Evolutionary conservation across 2,329 filamentous ascomycete species (phyloP).

Genomic region (Xylariaceae sp.): DNA sequence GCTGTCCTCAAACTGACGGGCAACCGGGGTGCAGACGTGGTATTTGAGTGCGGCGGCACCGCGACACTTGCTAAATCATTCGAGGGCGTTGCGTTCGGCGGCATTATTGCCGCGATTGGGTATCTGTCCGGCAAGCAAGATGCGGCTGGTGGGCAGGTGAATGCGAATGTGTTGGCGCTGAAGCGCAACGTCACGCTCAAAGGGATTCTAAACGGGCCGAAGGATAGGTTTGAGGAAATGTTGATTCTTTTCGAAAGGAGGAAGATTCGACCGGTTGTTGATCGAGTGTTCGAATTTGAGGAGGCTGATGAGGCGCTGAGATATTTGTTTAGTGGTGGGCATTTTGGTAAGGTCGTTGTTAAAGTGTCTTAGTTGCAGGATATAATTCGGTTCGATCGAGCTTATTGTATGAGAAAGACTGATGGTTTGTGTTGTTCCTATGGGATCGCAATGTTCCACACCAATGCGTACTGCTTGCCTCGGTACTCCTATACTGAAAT

Average conservation of each 20-base stretch:
- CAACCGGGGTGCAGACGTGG: slow-evolving; percentile 48
- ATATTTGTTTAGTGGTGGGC: slow-evolving; percentile 50
- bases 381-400: too few relatives aligned
- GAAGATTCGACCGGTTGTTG: slow-evolving; percentile 46
- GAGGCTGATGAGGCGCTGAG: slow-evolving; percentile 49
- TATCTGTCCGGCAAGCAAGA: slow-evolving; percentile 49
- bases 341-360: slow-evolving; percentile 58
- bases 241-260: slow-evolving; percentile 43
- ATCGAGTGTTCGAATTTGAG: slow-evolving; percentile 45
- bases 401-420: too few relatives aligned
- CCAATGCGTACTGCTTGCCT: too few relatives aligned
- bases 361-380: slow-evolving; percentile 27
- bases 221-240: slow-evolving; percentile 57
- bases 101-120: slow-evolving; percentile 47
- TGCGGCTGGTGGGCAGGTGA: slow-evolving; percentile 39
- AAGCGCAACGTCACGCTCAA: slow-evolving; percentile 38
- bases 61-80: slow-evolving; percentile 52
- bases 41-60: slow-evolving; percentile 55
- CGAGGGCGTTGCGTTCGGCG: slow-evolving; percentile 52
- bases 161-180: slow-evolving; percentile 51
- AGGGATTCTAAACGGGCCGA: slow-evolving; percentile 57
- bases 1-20: slow-evolving; percentile 45
- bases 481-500: too few relatives aligned
- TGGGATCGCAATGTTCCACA: too few relatives aligned
- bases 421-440: too few relatives aligned